Percentiles rank a stretch among this genome's conserved stretches.
Conservation (phyloP, 148 eudicot species). For the Rhododendron williamsianum region DNA sequence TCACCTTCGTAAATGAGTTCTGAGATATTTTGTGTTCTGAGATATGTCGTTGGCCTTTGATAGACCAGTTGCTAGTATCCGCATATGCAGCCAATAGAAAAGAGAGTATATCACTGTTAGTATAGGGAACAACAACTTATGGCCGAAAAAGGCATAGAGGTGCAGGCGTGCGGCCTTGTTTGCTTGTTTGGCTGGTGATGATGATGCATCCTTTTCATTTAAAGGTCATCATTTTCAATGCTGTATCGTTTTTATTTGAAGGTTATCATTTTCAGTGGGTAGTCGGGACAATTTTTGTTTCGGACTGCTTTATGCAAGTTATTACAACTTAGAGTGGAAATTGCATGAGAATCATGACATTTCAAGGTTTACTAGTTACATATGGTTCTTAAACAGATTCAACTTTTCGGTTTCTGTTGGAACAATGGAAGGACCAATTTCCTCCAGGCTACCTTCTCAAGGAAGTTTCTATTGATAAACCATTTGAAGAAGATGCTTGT, state of each 20-base stretch:
- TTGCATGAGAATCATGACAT: background rate
- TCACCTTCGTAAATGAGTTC: background rate
- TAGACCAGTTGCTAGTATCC: background rate
- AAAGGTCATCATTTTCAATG: background rate
- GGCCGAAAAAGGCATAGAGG: background rate
- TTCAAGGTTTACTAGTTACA: background rate
- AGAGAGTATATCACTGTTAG: background rate
- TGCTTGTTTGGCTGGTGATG: background rate
- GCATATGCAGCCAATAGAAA: background rate
- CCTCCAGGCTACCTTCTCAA: slow-evolving; percentile 77
- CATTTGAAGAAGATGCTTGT: slow-evolving; percentile 95
- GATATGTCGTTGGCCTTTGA: background rate
- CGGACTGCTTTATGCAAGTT: background rate
- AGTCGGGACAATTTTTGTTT: background rate
- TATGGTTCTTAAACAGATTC: slow-evolving; percentile 54
- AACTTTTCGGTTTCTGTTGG: slow-evolving; percentile 69
- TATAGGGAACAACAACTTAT: background rate
- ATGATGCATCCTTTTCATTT: background rate
- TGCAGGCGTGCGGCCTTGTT: background rate
- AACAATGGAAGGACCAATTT: slow-evolving; percentile 77
- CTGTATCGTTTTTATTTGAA: background rate
- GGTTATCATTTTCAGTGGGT: background rate
- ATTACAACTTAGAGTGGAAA: background rate
- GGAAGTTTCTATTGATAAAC: slow-evolving; percentile 71
- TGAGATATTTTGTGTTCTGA: background rate